Base-by-base conservation (phyloP, 306 rosid genomes). In the Casuarina equisetifolia region DNA sequence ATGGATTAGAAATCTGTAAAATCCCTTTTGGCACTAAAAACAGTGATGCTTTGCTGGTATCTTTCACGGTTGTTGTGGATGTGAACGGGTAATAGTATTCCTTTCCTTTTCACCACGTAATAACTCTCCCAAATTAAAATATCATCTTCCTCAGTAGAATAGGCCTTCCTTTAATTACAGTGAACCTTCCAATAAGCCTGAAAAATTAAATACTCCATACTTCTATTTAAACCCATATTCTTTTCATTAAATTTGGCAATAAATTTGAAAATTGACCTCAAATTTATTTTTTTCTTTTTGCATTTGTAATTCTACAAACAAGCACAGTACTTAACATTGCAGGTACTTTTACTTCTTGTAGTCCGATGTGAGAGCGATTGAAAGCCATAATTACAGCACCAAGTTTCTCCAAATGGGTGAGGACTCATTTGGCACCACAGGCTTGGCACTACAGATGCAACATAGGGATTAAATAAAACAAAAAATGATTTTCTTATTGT, bases 1-100 rank as follows among this genome's bases (percentile, higher is more conserved):
- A 25, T 25, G 32, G 32, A 25, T 25, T 25, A 25, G 32, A 25
- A 25, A 25, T 1, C 32, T 25, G 32, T 25, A 25, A 25, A 25
- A 25, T 25, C 32, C 32, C 32, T 25, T 25, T 25, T 25, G 32
- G 32, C 32, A 25, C 32, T 25, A 55, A 19, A 66, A 54, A 46
- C 48, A 46, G 59, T 70, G 45, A 45, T 66, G 17, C 16, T 20
- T 51, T 50, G 0, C n/a, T n/a, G 52, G 13, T 36, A 36, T 51
- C 70, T 76, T 66, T 32, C 71, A n/a, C 11, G 71, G 71, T 67
- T 17, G 71, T 67, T 67, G 49, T 42, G 71, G 49, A 40, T 67
- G 71, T 67, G 36, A 67, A 67, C 71, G 40, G 8, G 51, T 40
- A 66, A 67, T 13, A 17, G 19, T 63, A 38, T 63, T 36, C 4